phyloP scores from a whole-genome alignment of 768 basidiomycete species.

The Boletales sp. region DNA sequence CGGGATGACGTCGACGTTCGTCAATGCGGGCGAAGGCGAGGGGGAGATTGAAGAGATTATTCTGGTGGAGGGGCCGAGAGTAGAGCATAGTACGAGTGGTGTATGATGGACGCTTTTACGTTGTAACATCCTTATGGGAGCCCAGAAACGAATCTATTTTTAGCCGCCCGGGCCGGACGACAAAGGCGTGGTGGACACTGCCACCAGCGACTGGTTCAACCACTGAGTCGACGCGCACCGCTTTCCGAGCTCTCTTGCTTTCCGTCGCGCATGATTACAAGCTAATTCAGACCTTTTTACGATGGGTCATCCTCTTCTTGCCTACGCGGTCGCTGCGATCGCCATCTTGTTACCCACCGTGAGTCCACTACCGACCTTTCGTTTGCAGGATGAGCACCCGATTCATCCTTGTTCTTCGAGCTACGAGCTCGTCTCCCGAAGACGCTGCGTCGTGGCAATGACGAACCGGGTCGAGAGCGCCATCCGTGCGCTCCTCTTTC shows the following conservation, averaged over 20 bases:
- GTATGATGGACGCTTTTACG: no score
- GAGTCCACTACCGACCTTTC: slow-evolving; percentile 13
- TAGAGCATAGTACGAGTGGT: no score
- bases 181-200: no score
- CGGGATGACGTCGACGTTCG: not conserved
- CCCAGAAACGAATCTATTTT: no score
- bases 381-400: slow-evolving; percentile 51
- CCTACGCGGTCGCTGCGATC: slow-evolving; percentile 17
- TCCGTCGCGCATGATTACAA: slow-evolving; percentile 7
- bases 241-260: not conserved
- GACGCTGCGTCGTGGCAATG: slow-evolving; percentile 56
- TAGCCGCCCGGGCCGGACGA: no score
- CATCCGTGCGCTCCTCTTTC: slow-evolving; percentile 36
- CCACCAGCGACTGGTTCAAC: no score
- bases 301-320: slow-evolving; percentile 28
- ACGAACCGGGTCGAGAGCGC: slow-evolving; percentile 54
- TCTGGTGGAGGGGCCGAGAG: no score
- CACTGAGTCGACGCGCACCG: not conserved
- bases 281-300: not conserved
- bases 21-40: not conserved
- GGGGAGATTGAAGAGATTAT: not conserved
- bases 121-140: not conserved
- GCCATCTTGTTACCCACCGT: slow-evolving; percentile 25
- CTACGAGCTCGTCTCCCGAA: slow-evolving; percentile 45
- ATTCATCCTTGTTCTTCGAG: slow-evolving; percentile 97